phyloP scores from a whole-genome alignment of 495 filamentous ascomycete species.

The Neurospora sp. region DNA sequence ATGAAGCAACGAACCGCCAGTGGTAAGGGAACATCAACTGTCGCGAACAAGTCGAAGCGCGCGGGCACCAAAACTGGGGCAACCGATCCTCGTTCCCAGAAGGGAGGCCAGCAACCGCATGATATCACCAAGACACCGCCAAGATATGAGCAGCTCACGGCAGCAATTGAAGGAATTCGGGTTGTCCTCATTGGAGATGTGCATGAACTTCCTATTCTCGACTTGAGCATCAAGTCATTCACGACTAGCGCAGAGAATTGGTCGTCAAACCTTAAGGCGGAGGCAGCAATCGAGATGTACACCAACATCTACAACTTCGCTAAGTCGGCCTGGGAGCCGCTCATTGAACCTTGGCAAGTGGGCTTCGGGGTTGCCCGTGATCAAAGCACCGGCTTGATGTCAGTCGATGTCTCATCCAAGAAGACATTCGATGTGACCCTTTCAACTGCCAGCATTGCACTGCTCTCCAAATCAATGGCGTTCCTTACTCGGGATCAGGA shows the following conservation, averaged over 20 bases:
- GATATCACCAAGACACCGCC: conserved; percentile 24
- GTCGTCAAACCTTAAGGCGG: conserved; percentile 77
- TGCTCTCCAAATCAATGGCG: conserved; percentile 83
- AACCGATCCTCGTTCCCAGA: not conserved
- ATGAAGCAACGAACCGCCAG: conserved; percentile 56
- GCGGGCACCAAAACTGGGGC: conserved; percentile 3
- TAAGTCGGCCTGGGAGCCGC: conserved; percentile 94
- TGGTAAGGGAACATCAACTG: conserved; percentile 52
- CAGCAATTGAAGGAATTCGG: conserved; percentile 77
- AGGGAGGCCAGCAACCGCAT: conserved; percentile 17
- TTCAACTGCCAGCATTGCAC: conserved; percentile 86
- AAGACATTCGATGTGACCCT: conserved; percentile 85
- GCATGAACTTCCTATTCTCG: conserved; percentile 87
- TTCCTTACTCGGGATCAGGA: conserved; percentile 87
- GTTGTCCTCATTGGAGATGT: conserved; percentile 91
- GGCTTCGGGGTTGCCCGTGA: conserved; percentile 84
- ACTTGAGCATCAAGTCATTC: conserved; percentile 90
- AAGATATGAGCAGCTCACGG: conserved; percentile 69
- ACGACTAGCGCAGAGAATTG: conserved; percentile 76
- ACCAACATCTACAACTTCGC: conserved; percentile 98
- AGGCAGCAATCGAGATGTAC: conserved; percentile 83
- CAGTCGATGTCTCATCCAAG: conserved; percentile 76
- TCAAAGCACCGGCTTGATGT: conserved; percentile 60
- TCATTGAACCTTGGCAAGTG: conserved; percentile 93
- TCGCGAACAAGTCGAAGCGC: conserved; percentile 28